Percentiles rank a stretch among this genome's conserved stretches.
These are phyloP conservation scores for Citrullus amarus DNA, from an alignment of 306 rosid species.

Conservation along the genomic window DNA sequence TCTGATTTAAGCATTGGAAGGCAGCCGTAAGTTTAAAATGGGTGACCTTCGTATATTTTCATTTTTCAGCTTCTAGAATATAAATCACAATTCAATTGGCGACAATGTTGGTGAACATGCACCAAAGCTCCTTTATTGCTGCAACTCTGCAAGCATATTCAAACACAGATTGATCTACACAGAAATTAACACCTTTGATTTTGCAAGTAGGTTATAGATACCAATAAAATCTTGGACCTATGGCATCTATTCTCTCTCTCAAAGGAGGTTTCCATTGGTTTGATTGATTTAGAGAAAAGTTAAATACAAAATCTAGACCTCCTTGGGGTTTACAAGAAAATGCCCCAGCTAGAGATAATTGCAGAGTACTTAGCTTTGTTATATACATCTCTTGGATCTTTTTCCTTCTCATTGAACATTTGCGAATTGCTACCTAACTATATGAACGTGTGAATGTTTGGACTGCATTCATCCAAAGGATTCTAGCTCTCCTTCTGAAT, in stretches of 20 bases:
- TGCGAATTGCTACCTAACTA: neutral
- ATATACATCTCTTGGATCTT: neutral
- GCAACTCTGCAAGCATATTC: neutral
- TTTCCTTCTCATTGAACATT: neutral
- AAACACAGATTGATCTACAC: neutral
- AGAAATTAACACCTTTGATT: neutral
- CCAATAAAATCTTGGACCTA: neutral
- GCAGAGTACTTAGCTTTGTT: neutral
- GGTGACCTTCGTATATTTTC: conserved; percentile 1
- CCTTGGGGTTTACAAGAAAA: neutral
- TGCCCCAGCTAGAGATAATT: neutral
- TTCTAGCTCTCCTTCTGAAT: neutral
- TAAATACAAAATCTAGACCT: neutral
- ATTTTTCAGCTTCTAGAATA: conserved; percentile 6
- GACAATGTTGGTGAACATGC: neutral
- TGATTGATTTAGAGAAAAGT: neutral
- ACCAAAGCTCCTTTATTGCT: neutral
- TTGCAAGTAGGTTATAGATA: neutral
- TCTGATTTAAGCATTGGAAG: conserved; percentile 76
- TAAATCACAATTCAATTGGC: neutral
- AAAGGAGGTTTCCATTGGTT: neutral
- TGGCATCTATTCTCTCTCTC: neutral
- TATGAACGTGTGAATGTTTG: neutral
- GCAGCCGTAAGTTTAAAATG: conserved; percentile 57
- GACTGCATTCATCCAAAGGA: neutral